These are phyloP conservation scores for Heliosperma pusillum DNA, from an alignment of 148 eudicot genomes.

Conservation along the genomic window DNA sequence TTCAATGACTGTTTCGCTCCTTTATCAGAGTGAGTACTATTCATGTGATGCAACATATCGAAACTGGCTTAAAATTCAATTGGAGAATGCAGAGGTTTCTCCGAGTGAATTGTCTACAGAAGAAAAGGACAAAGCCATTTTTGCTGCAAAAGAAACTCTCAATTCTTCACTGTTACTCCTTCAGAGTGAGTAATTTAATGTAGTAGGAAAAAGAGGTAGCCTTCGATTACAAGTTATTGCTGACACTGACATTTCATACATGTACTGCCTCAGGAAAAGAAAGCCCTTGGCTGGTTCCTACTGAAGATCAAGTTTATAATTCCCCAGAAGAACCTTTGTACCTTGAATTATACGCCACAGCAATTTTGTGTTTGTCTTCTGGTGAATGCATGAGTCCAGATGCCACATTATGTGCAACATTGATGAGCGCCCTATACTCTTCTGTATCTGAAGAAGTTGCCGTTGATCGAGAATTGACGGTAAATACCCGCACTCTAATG, in stretches of 20 bases:
- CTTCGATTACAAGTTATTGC: background rate
- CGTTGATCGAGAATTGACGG: conserved; percentile 66
- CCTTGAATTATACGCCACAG: conserved; percentile 83
- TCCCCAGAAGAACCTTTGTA: conserved; percentile 48
- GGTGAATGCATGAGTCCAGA: conserved; percentile 88
- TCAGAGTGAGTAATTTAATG: conserved; percentile 55
- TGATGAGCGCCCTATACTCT: conserved; percentile 83
- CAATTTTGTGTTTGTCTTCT: conserved; percentile 85
- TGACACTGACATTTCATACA: background rate
- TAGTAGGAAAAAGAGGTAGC: background rate
- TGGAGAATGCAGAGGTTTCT: conserved; percentile 64
- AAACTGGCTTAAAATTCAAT: conserved; percentile 81
- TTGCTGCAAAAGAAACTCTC: conserved; percentile 68
- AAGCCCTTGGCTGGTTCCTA: conserved; percentile 69
- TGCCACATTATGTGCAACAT: conserved; percentile 84
- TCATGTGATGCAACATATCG: conserved; percentile 97
- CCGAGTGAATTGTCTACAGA: conserved; percentile 56
- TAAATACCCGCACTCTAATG: conserved; percentile 28
- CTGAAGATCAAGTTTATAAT: conserved; percentile 51
- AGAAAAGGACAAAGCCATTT: conserved; percentile 60
- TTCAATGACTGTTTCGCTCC: conserved; percentile 12
- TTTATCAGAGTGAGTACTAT: conserved; percentile 70
- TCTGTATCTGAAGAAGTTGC: conserved; percentile 75
- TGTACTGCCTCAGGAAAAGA: conserved; percentile 50
- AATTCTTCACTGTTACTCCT: conserved; percentile 56